These are phyloP conservation scores for Cynanchum wilfordii DNA, from an alignment of 257 asterid genomes.

Conservation along the genomic window DNA sequence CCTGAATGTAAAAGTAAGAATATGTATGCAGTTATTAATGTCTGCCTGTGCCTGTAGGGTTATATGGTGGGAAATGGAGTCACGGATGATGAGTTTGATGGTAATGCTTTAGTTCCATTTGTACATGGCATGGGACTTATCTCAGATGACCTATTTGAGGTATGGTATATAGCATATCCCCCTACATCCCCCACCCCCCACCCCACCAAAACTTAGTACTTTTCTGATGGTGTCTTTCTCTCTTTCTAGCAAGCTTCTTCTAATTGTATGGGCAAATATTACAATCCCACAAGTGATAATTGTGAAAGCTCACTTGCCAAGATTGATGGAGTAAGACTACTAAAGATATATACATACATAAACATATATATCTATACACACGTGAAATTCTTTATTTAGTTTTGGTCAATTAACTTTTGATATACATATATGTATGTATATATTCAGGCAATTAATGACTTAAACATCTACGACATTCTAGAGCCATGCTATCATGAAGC, in stretches of 20 bases:
- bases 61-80: conserved; percentile 98
- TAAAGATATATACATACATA: no score
- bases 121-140: conserved; percentile 96
- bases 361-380: background rate
- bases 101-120: conserved; percentile 90
- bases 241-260: conserved; percentile 37
- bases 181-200: no score
- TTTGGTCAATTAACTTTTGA: background rate
- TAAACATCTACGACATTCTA: conserved; percentile 76
- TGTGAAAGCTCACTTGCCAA: conserved; percentile 47
- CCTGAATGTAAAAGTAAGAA: conserved; percentile 5
- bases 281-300: conserved; percentile 35
- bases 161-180: conserved; percentile 6
- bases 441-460: conserved; percentile 49
- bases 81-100: conserved; percentile 65
- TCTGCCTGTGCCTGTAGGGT: conserved; percentile 89
- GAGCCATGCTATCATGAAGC: conserved; percentile 83
- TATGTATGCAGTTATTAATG: conserved; percentile 13
- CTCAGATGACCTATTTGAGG: conserved; percentile 76
- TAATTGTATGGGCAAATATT: conserved; percentile 67
- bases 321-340: conserved; percentile 53
- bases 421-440: background rate
- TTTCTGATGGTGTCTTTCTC: background rate
- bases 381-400: background rate
- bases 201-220: background rate